phyloP scores from a whole-genome alignment of 495 filamentous ascomycete genomes.

The Trichoderma erinaceum region DNA sequence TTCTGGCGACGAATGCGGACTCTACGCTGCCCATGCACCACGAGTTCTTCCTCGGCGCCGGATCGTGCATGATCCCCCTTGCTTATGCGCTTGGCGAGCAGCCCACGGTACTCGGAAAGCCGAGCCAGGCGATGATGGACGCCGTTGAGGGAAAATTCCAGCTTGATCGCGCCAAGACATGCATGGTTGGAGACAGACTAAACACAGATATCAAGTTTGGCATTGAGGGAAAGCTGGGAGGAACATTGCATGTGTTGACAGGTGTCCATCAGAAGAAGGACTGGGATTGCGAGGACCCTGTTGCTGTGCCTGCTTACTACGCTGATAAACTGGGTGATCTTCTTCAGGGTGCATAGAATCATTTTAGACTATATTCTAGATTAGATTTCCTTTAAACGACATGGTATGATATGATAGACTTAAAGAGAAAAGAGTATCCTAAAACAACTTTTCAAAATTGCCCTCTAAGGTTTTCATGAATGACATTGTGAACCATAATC shows the following conservation, averaged over 20 bases:
- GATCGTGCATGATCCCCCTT: conserved; percentile 72
- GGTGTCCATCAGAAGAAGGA: conserved; percentile 81
- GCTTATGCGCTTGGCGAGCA: conserved; percentile 63
- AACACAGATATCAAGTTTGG: conserved; percentile 97
- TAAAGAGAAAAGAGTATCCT: not conserved
- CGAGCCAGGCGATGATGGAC: conserved; percentile 98
- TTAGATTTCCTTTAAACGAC: conserved; percentile 1
- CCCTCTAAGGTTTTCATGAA: not conserved
- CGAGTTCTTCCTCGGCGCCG: conserved; percentile 85
- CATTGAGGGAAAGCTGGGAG: conserved; percentile 81
- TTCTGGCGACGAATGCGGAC: conserved; percentile 91
- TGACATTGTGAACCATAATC: too few relatives aligned
- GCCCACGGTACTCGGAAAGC: conserved; percentile 81
- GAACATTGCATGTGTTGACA: conserved; percentile 85
- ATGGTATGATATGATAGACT: not conserved
- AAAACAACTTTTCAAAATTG: not conserved
- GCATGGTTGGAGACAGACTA: conserved; percentile 93
- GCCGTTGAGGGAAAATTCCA: conserved; percentile 92
- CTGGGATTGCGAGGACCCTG: conserved; percentile 56
- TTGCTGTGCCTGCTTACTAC: conserved; percentile 67
- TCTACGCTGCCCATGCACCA: conserved; percentile 74
- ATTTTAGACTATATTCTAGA: not conserved
- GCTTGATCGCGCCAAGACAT: conserved; percentile 75
- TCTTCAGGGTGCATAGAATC: conserved; percentile 15
- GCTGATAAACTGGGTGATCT: conserved; percentile 79